Base-by-base conservation (phyloP, 2,329 filamentous ascomycete genomes). In the Phialocephala sp. region DNA sequence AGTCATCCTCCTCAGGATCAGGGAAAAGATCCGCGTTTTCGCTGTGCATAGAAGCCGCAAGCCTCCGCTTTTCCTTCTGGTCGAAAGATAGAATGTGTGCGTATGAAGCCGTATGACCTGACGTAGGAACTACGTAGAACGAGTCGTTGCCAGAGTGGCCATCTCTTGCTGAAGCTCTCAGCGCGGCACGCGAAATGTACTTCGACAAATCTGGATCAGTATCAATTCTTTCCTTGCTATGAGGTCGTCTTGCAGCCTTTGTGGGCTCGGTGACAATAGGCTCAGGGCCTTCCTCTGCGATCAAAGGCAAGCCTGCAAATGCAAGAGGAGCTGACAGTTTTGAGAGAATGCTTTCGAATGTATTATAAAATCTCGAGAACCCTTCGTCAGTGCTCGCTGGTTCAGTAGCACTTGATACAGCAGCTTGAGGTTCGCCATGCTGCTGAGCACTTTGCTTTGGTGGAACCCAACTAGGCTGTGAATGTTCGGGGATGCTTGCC, bases 81-180 rank as follows among this genome's bases (percentile, higher is more conserved):
- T 86, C 87, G 71, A 87, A 89, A 50, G 83, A 90, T 22, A 97
- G 82, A 60, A 99, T 97, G 68, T 91, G 93, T 54, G 95, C 94
- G 75, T 98, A 99, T 0, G 93, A 95, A 66, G 94, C 90, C 2
- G 93, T 97, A 69, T 94, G 93, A 5, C 95, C 94, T 20, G 91
- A 93, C 0, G 92, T 91, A 4, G 94, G 95, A 0, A 99, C 95
- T 1, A 98, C 91, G 76, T 97, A 98, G 80, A 99, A 99, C 9
- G 91, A 95, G 72, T 91, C 91, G 65, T 84, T 86, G 15, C 78
- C 80, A 18, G 84, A 84, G 35, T 89, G 84, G 0, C 87, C 87
- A 36, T 90, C 89, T 63, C 91, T 89, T 22, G 88, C 85, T 50
- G 97, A 84, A 0, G 94, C 92, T 60, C 90, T 87, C 62, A 98